Base-by-base conservation (phyloP, 129 eudicot species). In the Lactuca saligna region DNA sequence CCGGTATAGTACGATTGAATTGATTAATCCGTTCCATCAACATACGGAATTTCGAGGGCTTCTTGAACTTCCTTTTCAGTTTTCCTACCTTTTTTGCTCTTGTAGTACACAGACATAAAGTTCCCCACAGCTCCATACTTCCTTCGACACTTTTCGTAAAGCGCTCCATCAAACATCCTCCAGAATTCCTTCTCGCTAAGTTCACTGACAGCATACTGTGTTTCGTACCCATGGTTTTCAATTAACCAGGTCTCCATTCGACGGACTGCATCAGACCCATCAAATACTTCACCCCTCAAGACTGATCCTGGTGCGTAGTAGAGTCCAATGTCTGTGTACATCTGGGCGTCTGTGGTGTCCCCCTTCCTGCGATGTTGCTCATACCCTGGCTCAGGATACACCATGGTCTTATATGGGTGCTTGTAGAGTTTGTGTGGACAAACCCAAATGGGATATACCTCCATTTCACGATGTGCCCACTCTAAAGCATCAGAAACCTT, bases 261-360 rank as follows among this genome's bases (percentile, higher is more conserved):
- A 41, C 82, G 80, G 4, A 88, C 91, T 4, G 96, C 91, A 66
- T 63, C 88, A 6, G 86, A 80, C 49, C 98, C 98, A 63, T 92
- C 95, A 63, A 84, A 92, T 0, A 61, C 78, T 83, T 88, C 98
- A 11, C 98, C 98, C 57, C 96, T 83, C 33, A 92, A 46, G 57
- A 92, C 94, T 1, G 95, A 83, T 69, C 95, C 88, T 2, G 98
- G 98, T 15, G 95, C 78, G 11, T 92, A 86, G 73, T 92, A 92
- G 49, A 92, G 95, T 37, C 98, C 98, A 15, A 92, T 83, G 63
- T 92, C 96, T 0, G 91, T 89, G 82, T 88, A 92, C 98, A 92
- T 92, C 66, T 92, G 95, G 53, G 98, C 96, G 64, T 89, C 81
- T 4, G 20, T 3, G 0, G 96, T 92, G 63, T 92, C 98, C 5